These are phyloP conservation scores for Coemansia sp. DNA, from an alignment of 192 early-diverging fungal species.

Conservation along the genomic window DNA sequence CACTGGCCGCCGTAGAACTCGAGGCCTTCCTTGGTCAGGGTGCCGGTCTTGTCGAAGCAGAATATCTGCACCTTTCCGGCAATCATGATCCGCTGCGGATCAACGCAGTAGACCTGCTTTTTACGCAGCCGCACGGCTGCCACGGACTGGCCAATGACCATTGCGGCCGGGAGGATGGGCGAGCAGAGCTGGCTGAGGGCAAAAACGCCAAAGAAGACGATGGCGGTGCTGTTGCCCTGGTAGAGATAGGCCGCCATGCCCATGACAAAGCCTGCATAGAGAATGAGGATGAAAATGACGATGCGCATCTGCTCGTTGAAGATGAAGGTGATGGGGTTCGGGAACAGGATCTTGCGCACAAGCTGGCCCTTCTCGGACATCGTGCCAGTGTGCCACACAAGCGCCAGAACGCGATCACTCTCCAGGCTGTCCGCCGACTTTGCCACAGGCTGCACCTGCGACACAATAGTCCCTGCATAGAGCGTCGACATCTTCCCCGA, in stretches of 20 bases:
- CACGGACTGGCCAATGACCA: constrained; percentile 64
- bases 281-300: constrained; percentile 53
- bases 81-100: constrained; percentile 61
- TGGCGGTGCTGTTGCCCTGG: constrained; percentile 53
- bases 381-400: constrained; percentile 55
- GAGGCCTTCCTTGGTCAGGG: constrained; percentile 65
- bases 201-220: constrained; percentile 70
- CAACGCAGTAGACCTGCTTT: constrained; percentile 64
- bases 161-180: constrained; percentile 64
- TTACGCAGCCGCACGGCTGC: constrained; percentile 54
- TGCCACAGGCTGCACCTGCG: constrained; percentile 51
- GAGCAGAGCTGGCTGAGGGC: constrained; percentile 65
- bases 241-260: constrained; percentile 46
- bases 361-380: constrained; percentile 62
- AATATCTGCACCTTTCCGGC: constrained; percentile 66
- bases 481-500: constrained; percentile 62
- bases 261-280: constrained; percentile 45
- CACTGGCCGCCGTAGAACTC: constrained; percentile 56
- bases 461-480: constrained; percentile 65
- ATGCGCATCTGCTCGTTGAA: constrained; percentile 74
- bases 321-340: constrained; percentile 64
- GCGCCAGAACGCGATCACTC: constrained; percentile 29
- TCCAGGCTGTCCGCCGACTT: constrained; percentile 25
- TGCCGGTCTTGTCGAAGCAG: constrained; percentile 69
- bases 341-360: constrained; percentile 69